Percentiles rank a stretch among this genome's conserved stretches.
These are phyloP conservation scores for Talaromyces adpressus DNA, from an alignment of 495 filamentous ascomycete genomes.

Conservation along the genomic window DNA sequence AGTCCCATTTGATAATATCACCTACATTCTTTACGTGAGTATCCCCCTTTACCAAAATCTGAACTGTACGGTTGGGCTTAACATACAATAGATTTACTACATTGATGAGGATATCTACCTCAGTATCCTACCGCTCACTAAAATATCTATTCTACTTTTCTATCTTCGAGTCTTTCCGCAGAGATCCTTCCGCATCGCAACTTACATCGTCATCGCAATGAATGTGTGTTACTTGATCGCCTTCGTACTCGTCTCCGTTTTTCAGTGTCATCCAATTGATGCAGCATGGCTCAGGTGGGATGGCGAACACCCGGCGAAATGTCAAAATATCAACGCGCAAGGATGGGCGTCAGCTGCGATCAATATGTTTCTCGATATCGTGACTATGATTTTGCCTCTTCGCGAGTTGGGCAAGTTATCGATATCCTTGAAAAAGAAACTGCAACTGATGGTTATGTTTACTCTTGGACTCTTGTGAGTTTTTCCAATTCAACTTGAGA, in stretches of 20 bases:
- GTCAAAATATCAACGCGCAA: constrained; percentile 36
- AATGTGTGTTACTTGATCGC: constrained; percentile 30
- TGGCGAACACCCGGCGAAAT: constrained; percentile 24
- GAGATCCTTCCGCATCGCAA: constrained; percentile 18
- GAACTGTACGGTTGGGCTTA: not conserved
- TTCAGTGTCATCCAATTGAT: constrained; percentile 34
- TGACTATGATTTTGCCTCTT: constrained; percentile 38
- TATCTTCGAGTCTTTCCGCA: constrained; percentile 38
- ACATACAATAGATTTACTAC: constrained; percentile 18
- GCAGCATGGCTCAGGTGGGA: constrained; percentile 38
- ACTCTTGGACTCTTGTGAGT: constrained; percentile 30
- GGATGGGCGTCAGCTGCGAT: constrained; percentile 32
- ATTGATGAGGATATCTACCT: constrained; percentile 29
- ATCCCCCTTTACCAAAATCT: not conserved
- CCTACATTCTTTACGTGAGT: constrained; percentile 27
- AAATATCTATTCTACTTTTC: constrained; percentile 33
- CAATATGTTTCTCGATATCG: constrained; percentile 40
- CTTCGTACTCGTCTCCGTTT: constrained; percentile 32
- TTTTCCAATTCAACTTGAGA: constrained; percentile 2
- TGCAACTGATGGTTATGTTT: constrained; percentile 29
- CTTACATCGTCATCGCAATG: constrained; percentile 26
- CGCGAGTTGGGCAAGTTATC: constrained; percentile 24
- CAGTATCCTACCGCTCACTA: constrained; percentile 25
- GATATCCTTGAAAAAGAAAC: constrained; percentile 24
- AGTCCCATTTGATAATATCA: constrained; percentile 38